Evolutionary conservation across 2,329 filamentous ascomycete genomes (phyloP).

Genomic region (Paramyrothecium sp.): DNA sequence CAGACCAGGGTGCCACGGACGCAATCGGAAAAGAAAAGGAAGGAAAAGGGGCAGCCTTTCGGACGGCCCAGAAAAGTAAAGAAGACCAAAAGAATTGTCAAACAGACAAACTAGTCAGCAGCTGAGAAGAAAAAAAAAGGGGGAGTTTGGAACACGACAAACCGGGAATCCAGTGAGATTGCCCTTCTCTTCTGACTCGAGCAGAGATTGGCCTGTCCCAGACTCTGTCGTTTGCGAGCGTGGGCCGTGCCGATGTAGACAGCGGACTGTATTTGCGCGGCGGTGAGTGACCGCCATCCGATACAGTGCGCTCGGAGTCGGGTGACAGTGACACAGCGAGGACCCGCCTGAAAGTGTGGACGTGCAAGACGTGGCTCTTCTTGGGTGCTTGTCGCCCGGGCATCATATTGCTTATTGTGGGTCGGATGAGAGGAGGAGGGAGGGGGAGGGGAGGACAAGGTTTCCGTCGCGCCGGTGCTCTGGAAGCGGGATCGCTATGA

Average conservation of each 20-base stretch:
- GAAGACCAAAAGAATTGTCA: too few species aligned
- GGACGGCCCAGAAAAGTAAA: not conserved
- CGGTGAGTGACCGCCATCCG: slow-evolving; percentile 11
- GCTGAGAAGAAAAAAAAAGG: not conserved
- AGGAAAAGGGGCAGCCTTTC: not conserved
- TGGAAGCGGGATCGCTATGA: slow-evolving; percentile 28
- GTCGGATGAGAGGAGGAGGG: not conserved
- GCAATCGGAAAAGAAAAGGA: not conserved
- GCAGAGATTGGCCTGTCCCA: slow-evolving; percentile 24
- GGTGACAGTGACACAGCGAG: slow-evolving; percentile 2
- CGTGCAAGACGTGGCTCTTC: not conserved
- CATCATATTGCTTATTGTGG: not conserved
- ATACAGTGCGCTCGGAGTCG: slow-evolving; percentile 21
- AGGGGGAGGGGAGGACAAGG: not conserved
- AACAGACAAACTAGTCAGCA: not conserved
- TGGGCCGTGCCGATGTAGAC: slow-evolving; percentile 17
- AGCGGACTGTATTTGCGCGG: slow-evolving; percentile 10
- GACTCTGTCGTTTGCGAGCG: slow-evolving; percentile 9
- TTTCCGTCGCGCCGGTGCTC: slow-evolving; percentile 21
- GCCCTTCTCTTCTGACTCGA: slow-evolving; percentile 11
- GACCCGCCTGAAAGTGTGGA: not conserved
- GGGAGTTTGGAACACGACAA: slow-evolving; percentile 8
- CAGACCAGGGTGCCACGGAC: slow-evolving; percentile 23
- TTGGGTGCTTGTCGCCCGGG: not conserved
- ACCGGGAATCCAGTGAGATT: slow-evolving; percentile 25